phyloP scores from a whole-genome alignment of 2,329 filamentous ascomycete genomes.

The Mycosphaerelloides madeirae region DNA sequence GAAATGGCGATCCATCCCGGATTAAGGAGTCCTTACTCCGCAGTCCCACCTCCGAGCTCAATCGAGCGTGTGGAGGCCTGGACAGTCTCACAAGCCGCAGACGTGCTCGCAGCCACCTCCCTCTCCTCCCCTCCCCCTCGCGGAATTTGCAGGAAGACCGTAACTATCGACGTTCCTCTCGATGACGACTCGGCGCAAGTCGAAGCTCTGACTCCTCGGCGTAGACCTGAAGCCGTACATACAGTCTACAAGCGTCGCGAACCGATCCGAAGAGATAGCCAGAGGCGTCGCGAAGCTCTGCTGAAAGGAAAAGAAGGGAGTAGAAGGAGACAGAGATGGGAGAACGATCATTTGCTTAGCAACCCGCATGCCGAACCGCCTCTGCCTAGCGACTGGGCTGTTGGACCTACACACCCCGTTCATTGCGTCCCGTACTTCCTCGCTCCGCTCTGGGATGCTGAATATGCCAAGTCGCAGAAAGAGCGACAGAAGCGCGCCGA shows the following conservation, averaged over 20 bases:
- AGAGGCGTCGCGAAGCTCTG: slow-evolving; percentile 66
- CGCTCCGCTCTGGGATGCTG: slow-evolving; percentile 75
- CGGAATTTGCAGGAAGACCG: slow-evolving; percentile 50
- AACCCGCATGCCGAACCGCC: slow-evolving; percentile 86
- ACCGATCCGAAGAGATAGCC: slow-evolving; percentile 55
- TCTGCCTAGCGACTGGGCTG: slow-evolving; percentile 73
- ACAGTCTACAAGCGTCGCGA: slow-evolving; percentile 49
- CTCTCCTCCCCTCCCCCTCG: slow-evolving; percentile 32
- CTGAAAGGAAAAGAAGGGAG: slow-evolving; percentile 89
- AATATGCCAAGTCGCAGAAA: slow-evolving; percentile 33
- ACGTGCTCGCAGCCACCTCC: slow-evolving; percentile 38
- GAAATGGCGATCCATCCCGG: slow-evolving; percentile 21
- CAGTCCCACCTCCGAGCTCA: slow-evolving; percentile 14
- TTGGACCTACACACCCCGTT: slow-evolving; percentile 74
- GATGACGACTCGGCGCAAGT: slow-evolving; percentile 50
- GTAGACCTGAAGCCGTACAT: slow-evolving; percentile 23
- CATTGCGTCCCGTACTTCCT: slow-evolving; percentile 82
- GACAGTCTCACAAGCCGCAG: slow-evolving; percentile 43
- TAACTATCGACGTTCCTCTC: slow-evolving; percentile 69
- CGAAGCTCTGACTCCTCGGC: slow-evolving; percentile 9
- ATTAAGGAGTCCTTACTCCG: slow-evolving; percentile 1
- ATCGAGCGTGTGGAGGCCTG: slow-evolving; percentile 42
- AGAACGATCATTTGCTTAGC: slow-evolving; percentile 85
- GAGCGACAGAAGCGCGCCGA: slow-evolving; percentile 36
- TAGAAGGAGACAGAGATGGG: slow-evolving; percentile 81